Base-by-base conservation (phyloP, 1,139 yeast species). In the Diutina rugosa region DNA sequence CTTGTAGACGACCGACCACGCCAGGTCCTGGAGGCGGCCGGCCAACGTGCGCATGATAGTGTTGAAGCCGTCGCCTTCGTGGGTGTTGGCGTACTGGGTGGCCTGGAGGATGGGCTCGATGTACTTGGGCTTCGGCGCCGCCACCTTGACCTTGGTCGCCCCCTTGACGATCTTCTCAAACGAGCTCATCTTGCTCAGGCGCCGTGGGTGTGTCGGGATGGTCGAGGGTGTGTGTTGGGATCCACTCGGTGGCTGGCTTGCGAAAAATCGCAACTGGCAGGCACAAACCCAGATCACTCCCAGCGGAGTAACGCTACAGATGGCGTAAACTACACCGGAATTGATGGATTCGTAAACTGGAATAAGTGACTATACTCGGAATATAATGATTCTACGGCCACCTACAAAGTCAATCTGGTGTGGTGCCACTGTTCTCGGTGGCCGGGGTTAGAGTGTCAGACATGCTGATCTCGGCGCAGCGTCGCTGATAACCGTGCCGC, bases 51-150 rank as follows among this genome's bases (percentile, higher is more conserved):
- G 74, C 83, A 90, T 84, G 46, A 90, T 85, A 18, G 84, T 80
- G 57, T 78, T 77, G 64, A 91, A 82, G 62, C 86, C 85, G 45
- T 80, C 84, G 16, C 80, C 70, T 32, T 70, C 73, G 1, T 69
- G 65, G 8, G 69, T 64, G 59, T 72, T 76, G 51, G 51, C 14
- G 47, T 69, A 65, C 59, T 72, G 71, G 0, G 97, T 89, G 4
- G 95, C 86, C 75, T 87, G 79, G 55, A 93, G 77, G 58, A 93
- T 88, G 1, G 98, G 98, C 70, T 90, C 97, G 57, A 91, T 85
- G 67, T 93, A 95, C 68, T 95, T 93, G 52, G 95, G 87, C 72
- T 93, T 93, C 16, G 99, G 99, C 32, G 98, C 97, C n/a, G 99
- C 98, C 72, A 90, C 82, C 79, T 84, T 73, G 57, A 74, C 72